Base-by-base conservation (phyloP, 2,329 filamentous ascomycete species). In the Cladophialophora chaetospira region DNA sequence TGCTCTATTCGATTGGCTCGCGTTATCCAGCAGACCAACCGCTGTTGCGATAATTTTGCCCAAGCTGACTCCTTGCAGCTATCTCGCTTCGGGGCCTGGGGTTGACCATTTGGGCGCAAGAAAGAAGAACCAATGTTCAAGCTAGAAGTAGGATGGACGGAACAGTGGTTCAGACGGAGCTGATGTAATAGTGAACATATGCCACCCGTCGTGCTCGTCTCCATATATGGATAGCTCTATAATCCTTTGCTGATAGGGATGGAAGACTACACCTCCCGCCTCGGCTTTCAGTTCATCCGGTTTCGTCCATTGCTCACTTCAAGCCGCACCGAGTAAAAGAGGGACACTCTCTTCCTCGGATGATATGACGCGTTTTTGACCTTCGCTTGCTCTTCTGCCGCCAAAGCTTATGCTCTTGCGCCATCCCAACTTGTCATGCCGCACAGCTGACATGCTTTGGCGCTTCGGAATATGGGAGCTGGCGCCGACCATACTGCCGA, bases 401-500 rank as follows among this genome's bases (percentile, higher is more conserved):
- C 17, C 15, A 35, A 36, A 17, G 29, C 44, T 36, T 5, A 31
- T 5, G 36, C 40, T 45, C 23, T 38, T 17, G 2, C 8, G 25
- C 23, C 35, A 5, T 33, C 21, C 13, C n/a, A 26, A 17, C 21
- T 43, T 23, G 5, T 28, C 47, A 17, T 31, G 19, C 5, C 17
- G 23, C 23, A 42, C 51, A 28, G 49, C 43, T 25, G 53, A 43
- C 13, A 35, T 19, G 31, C 55, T 60, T 28, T 21, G 40, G 35
- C 57, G 57, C 36, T 53, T 59, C 28, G 23, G n/a, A n/a, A n/a
- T 35, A 45, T 60, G 62, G 10, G 50, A 58, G 55, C 57, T 62
- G 33, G 51, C 29, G 31, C 62, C 60, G n/a, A 62, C 31, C 48
- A 58, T 58, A 49, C 55, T 57, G 38, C 62, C 60, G 35, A 35